These are phyloP conservation scores for Paramyrothecium sp. DNA, from an alignment of 2,329 filamentous ascomycete species.

Conservation along the genomic window DNA sequence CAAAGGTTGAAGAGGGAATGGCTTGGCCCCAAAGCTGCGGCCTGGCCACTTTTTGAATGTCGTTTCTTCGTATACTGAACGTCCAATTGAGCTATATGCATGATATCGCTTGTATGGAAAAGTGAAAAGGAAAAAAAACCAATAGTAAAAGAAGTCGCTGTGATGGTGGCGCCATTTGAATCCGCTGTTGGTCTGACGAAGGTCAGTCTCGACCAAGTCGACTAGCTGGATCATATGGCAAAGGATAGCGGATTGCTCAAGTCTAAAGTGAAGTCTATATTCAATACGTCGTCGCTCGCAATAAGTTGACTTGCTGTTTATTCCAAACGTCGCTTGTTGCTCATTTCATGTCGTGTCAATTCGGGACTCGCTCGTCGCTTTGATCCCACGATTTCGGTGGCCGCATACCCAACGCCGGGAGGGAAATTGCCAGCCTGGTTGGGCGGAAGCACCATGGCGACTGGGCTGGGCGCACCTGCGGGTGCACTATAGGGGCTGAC, in stretches of 20 bases:
- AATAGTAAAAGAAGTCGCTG: too few relatives aligned
- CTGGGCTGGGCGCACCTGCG: slow-evolving; percentile 28
- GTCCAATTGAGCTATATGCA: neutral
- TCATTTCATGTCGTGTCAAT: slow-evolving; percentile 41
- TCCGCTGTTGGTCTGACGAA: too few relatives aligned
- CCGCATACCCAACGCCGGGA: slow-evolving; percentile 31
- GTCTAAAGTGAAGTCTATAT: neutral
- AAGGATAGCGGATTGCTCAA: too few relatives aligned
- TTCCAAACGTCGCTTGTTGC: slow-evolving; percentile 36
- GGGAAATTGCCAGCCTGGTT: slow-evolving; percentile 32
- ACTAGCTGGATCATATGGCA: neutral
- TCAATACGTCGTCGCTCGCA: neutral
- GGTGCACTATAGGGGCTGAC: slow-evolving; percentile 60
- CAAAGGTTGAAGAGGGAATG: slow-evolving; percentile 3
- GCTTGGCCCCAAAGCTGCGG: neutral
- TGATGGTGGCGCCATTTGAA: neutral
- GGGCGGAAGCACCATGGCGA: slow-evolving; percentile 25
- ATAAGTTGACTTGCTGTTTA: slow-evolving; percentile 11
- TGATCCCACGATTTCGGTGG: slow-evolving; percentile 38
- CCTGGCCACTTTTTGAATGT: neutral
- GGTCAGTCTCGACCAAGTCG: neutral
- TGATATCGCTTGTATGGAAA: neutral
- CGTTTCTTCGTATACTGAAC: neutral
- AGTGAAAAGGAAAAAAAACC: too few relatives aligned
- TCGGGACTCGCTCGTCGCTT: slow-evolving; percentile 56